Base-by-base conservation (phyloP, 176 grass and related monocot species). In the Eragrostis nindensis region DNA sequence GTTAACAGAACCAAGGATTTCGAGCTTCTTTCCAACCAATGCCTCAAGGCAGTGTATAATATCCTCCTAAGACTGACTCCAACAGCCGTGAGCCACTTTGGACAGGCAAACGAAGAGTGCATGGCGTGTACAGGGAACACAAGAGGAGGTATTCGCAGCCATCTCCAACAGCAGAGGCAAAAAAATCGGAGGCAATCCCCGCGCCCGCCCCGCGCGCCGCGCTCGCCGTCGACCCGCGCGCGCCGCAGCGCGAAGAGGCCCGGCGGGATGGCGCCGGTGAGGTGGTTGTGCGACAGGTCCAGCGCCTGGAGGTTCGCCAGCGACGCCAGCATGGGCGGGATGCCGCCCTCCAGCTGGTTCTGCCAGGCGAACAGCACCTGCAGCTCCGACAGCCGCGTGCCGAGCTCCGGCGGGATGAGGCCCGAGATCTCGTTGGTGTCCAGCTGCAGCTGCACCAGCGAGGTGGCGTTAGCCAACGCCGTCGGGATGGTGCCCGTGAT, bases 371-470 rank as follows among this genome's bases (percentile, higher is more conserved):
- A 98, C 7, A 98, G 2, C 52, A 95, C 84, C 29, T 83, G 84
- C 39, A 98, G 84, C 1, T 17, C 61, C 40, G 86, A 6, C 4
- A 98, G 83, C 38, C 74, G 69, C 2, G n/a, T n/a, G 21, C 88
- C 92, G 27, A 98, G 86, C 49, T 88, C 86, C 2, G 96, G 19
- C 15, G 96, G 92, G 66, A 98, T 75, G 30, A 95, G 92, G 36
- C 95, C 92, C 9, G 95, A 94, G 86, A 98, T 93, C 38, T 93
- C 86, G 82, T 98, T 98, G 42, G 96, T 95, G 83, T 98, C 96
- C 1, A 98, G 79, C 76, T 98, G 96, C 5, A 98, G 90, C 87
- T 98, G 96, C 5, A 76, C 81, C 0, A 98, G 81, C 72, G 90
- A 18, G 8, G 95, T 87, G 29, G 91, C 88, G 74, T 90, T 91